A percentile compares a stretch with the other conserved stretches of the same genome.
These are phyloP conservation scores for Cubamyces sp. DNA, from an alignment of 768 basidiomycete species.

Conservation along the genomic window DNA sequence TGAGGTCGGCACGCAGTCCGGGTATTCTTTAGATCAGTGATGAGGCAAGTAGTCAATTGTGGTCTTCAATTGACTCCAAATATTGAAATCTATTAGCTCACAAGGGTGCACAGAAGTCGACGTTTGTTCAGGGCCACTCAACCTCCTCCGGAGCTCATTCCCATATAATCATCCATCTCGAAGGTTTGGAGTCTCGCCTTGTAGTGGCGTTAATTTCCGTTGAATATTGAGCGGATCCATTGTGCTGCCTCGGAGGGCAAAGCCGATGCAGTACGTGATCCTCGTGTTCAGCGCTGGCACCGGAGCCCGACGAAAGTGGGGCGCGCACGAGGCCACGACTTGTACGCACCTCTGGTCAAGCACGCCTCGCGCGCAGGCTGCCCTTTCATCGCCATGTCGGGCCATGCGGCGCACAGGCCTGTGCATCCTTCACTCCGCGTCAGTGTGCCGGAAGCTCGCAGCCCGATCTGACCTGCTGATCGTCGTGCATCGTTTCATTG, in stretches of 20 bases:
- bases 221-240: too few relatives aligned
- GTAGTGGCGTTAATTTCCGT: too few relatives aligned
- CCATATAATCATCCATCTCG: too few relatives aligned
- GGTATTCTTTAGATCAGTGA: too few relatives aligned
- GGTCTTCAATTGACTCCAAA: too few relatives aligned
- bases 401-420: constrained; percentile 1
- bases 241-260: not conserved
- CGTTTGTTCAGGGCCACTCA: too few relatives aligned
- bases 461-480: constrained; percentile 5
- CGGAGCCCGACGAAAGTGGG: constrained; percentile 3
- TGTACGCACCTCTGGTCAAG: not conserved
- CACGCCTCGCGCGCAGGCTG: not conserved
- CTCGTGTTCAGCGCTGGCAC: constrained; percentile 3
- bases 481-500: constrained; percentile 7
- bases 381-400: not conserved
- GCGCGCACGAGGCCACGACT: constrained; percentile 10
- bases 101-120: too few relatives aligned
- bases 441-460: not conserved
- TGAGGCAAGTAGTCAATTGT: too few relatives aligned
- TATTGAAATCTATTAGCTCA: too few relatives aligned
- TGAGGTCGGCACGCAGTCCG: too few relatives aligned
- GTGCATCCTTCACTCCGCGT: constrained; percentile 10
- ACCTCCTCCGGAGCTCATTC: too few relatives aligned
- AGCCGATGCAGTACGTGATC: constrained; percentile 11
- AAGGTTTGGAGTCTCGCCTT: too few relatives aligned